Evolutionary conservation across 1,284 basidiomycete genomes (phyloP), one percentile per base, ranked within the genome.

Genomic region (Malassezia psittaci): DNA sequence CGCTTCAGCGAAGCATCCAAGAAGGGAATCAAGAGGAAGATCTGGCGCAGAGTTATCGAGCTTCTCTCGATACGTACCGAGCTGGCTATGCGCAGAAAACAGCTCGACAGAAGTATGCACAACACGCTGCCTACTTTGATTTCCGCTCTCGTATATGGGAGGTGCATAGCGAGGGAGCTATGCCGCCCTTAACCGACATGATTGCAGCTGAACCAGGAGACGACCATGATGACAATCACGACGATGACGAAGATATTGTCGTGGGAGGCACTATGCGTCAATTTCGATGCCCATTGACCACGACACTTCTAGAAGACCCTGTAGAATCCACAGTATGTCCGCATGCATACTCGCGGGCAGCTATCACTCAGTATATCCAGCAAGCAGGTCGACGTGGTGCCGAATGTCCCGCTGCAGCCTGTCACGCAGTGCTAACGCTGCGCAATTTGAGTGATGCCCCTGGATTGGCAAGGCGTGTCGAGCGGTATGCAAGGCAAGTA

Each of bases 271-370:
- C 44, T 2, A 51, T 53, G 21, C 61, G 60, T 29, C 60, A 68
- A 49, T 69, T 63, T 59, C 54, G 63, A 15, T 71, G 69, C 43
- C 69, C 69, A 1, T 46, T 69, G 18, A 64, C 66, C 0, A 54
- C 62, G 5, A 58, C 58, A 35, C 49, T 69, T 11, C 55, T 71
- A 11, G 56, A 57, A 24, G 63, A 71, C 47, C 68, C 69, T 0
- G 37, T 69, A 11, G 51, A 63, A n/a, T 54, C 48, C 47, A 48
- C 47, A 5, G 39, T 46, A n/a, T 61, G 59, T 44, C 29, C 37
- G 13, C 59, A 61, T 32, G 56, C 52, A 9, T 61, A 53, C 41
- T 57, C 56, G 29, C 54, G 54, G n/a, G 48, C 49, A 15, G 54
- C 54, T 7, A 48, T 61, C 16, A 32, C 18, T 2, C 18, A 40